Percentiles rank a stretch among this genome's conserved stretches.
These are phyloP conservation scores for Camillea tinctor DNA, from an alignment of 2,329 filamentous ascomycete genomes.

Conservation along the genomic window DNA sequence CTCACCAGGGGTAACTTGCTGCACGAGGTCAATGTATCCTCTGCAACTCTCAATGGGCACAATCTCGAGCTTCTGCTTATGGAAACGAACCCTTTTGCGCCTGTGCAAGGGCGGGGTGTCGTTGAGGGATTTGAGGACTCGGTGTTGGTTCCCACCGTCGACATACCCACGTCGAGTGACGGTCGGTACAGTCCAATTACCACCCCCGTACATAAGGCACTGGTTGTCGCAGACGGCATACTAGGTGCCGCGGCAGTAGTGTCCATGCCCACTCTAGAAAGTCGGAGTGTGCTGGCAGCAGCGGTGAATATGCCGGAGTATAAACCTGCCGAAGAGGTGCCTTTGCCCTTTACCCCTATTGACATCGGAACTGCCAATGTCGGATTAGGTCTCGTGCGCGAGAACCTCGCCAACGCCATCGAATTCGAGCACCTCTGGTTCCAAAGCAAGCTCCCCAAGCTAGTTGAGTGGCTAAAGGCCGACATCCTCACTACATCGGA, in stretches of 20 bases:
- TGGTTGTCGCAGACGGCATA: slow-evolving; percentile 73
- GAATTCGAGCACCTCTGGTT: slow-evolving; percentile 75
- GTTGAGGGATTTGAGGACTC: slow-evolving; percentile 56
- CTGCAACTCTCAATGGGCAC: slow-evolving; percentile 57
- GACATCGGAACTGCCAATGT: slow-evolving; percentile 62
- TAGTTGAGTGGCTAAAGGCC: slow-evolving; percentile 65
- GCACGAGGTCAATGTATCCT: slow-evolving; percentile 61
- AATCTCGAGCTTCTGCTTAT: slow-evolving; percentile 64
- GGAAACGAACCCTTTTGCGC: slow-evolving; percentile 49
- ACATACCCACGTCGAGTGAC: slow-evolving; percentile 63
- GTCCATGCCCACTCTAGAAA: slow-evolving; percentile 39
- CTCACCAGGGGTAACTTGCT: slow-evolving; percentile 45
- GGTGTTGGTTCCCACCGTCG: slow-evolving; percentile 72
- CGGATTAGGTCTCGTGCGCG: slow-evolving; percentile 66
- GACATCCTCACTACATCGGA: slow-evolving; percentile 40
- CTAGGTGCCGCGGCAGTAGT: slow-evolving; percentile 60
- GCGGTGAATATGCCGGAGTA: slow-evolving; percentile 58
- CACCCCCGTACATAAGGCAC: slow-evolving; percentile 79
- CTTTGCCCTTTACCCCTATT: slow-evolving; percentile 53
- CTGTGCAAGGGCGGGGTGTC: slow-evolving; percentile 38
- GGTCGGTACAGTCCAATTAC: slow-evolving; percentile 66
- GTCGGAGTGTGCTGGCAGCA: slow-evolving; percentile 45
- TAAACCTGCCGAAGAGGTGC: slow-evolving; percentile 33
- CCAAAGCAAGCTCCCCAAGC: slow-evolving; percentile 63
- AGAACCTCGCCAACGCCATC: slow-evolving; percentile 67